Evolutionary conservation across 352 stramenopile genomes (phyloP).

Genomic region (Globisporangium perplexum): DNA sequence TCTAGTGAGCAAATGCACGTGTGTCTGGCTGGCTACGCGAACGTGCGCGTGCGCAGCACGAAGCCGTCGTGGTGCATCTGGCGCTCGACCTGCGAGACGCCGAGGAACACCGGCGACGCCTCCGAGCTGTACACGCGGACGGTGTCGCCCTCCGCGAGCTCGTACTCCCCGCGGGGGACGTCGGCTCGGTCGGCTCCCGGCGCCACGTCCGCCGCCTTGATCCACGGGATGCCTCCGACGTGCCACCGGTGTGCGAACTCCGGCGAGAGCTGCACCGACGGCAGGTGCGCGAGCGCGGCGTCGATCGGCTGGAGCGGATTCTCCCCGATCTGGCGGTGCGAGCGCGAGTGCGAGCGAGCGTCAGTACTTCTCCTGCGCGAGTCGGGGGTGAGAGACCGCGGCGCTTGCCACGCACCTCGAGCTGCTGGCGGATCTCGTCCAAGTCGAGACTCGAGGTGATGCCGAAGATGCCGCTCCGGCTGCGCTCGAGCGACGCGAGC

Average conservation of each 20-base stretch:
- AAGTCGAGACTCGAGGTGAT: conserved; percentile 48
- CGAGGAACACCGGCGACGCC: conserved; percentile 29
- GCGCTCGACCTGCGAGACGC: conserved; percentile 50
- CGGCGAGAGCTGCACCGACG: conserved; percentile 28
- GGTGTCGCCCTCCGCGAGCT: conserved; percentile 26
- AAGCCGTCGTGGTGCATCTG: conserved; percentile 22
- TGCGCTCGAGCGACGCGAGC: conserved; percentile 55
- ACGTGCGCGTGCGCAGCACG: conserved; percentile 62
- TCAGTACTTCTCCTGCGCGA: not conserved
- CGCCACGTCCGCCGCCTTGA: conserved; percentile 26
- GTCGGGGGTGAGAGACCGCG: not conserved
- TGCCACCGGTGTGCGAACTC: conserved; percentile 35
- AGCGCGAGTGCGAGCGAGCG: not conserved
- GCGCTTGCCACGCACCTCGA: conserved; percentile 25
- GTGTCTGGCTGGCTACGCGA: conserved; percentile 24
- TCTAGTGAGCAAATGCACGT: conserved; percentile 2
- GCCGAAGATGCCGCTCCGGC: conserved; percentile 51
- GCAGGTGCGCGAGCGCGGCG: conserved; percentile 46
- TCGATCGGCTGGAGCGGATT: conserved; percentile 53
- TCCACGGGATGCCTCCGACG: conserved; percentile 32
- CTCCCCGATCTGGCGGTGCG: not conserved
- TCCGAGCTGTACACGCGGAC: conserved; percentile 50
- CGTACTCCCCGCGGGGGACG: not conserved
- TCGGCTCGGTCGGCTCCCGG: conserved; percentile 2
- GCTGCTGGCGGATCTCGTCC: conserved; percentile 36